Percentiles rank a stretch among this genome's conserved stretches.
Evolutionary conservation across 129 eudicot species (phyloP).

Genomic region (Heracleum sosnowskyi): DNA sequence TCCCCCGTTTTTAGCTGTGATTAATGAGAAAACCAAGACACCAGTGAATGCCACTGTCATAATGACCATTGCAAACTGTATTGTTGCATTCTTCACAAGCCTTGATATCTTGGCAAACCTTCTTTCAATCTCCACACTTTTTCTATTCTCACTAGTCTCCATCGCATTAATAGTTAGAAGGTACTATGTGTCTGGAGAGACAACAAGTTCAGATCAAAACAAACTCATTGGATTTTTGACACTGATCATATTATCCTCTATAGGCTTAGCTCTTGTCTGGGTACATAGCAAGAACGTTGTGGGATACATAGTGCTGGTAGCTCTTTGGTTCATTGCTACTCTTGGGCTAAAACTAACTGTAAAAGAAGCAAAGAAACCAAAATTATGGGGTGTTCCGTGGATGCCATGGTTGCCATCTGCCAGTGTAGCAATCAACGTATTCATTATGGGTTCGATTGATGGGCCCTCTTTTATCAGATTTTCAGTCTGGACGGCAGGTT

Average conservation of each 20-base stretch:
- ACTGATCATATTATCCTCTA: slow-evolving; percentile 34
- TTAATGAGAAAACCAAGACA: no score
- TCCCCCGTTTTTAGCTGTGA: slow-evolving; percentile 58
- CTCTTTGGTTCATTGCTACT: slow-evolving; percentile 38
- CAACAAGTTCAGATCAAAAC: slow-evolving; percentile 34
- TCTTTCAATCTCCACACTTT: slow-evolving; percentile 59
- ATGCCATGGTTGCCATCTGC: no score
- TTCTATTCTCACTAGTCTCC: slow-evolving; percentile 58
- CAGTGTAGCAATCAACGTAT: no score
- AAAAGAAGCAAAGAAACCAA: slow-evolving; percentile 42
- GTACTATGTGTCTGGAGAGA: slow-evolving; percentile 42
- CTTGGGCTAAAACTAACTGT: slow-evolving; percentile 27
- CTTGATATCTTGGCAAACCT: slow-evolving; percentile 50
- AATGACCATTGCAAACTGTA: slow-evolving; percentile 53
- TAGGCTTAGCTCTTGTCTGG: slow-evolving; percentile 33
- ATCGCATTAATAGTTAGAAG: slow-evolving; percentile 54
- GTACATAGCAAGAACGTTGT: slow-evolving; percentile 18
- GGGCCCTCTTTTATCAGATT: no score
- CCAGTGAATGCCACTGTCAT: slow-evolving; percentile 61
- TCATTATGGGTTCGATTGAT: no score
- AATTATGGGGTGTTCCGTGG: no score
- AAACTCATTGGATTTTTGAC: slow-evolving; percentile 32
- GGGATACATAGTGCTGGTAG: slow-evolving; percentile 23
- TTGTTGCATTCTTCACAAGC: slow-evolving; percentile 57
- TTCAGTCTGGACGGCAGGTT: no score